Evolutionary conservation across 1,284 basidiomycete genomes (phyloP), one percentile per base, ranked within the genome.

Genomic region (Ceratobasidium sp.): DNA sequence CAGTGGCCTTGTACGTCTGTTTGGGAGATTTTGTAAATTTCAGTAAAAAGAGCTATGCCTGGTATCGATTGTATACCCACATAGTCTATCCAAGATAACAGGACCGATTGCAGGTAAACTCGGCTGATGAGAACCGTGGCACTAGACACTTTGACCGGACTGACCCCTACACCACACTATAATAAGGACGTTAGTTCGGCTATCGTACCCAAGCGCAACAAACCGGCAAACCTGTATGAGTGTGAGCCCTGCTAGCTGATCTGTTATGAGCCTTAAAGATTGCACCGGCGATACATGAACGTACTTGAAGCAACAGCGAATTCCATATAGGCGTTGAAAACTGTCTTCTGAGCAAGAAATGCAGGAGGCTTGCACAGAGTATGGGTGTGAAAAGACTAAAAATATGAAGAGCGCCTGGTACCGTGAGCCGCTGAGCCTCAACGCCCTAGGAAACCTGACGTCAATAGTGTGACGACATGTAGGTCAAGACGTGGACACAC

Each of bases 311-410:
- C 34, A 71, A 9, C 41, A 71, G 16, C 16, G 53, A 43, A 22
- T 71, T 71, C 68, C 68, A 71, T 43, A 24, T 43, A 29, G 43
- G 27, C 19, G 43, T 34, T n/a, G 68, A 71, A 61, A 59, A 48
- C 6, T 49, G 68, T 43, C 68, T 31, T 22, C 41, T 71, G 2
- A 43, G 56, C 41, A 71, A 61, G 7, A 58, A n/a, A 14, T 61
- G 56, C 34, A 71, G 43, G 27, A 71, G 68, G 24, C 49, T 34
- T 27, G 41, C 68, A 41, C 68, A 71, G 29, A 71, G 24, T 7
- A 71, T 37, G 31, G 68, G 68, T n/a, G 56, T 71, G 37, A 61
- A 59, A 22, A 71, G 68, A 43, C 68, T 61, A 37, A 71, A 71
- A 22, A 71, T 59, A 37, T 71, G 68, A 34, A 71, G 34, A 16